phyloP scores from a whole-genome alignment of 768 basidiomycete genomes.

The Kwoniella sp. region DNA sequence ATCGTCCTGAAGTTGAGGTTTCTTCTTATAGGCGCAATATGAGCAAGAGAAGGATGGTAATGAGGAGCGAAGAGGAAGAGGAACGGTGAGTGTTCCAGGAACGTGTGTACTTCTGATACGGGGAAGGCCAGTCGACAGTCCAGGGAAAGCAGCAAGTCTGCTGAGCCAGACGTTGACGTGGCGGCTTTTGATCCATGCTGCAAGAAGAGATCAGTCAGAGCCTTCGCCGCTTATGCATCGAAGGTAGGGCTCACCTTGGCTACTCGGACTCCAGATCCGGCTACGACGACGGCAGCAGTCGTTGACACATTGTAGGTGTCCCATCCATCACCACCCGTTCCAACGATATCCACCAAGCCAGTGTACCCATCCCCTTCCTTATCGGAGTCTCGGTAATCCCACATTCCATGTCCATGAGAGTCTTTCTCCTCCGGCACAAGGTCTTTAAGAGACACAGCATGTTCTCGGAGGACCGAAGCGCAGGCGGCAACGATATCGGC shows the following conservation, averaged over 20 bases:
- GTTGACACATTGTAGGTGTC: constrained; percentile 98
- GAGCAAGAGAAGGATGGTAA: constrained; percentile 83
- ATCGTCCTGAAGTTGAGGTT: constrained; percentile 90
- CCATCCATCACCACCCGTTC: constrained; percentile 92
- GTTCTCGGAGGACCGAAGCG: constrained; percentile 71
- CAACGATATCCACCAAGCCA: constrained; percentile 73
- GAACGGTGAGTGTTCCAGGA: constrained; percentile 70
- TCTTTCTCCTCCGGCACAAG: constrained; percentile 16
- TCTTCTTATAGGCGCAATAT: constrained; percentile 79
- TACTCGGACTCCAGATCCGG: constrained; percentile 89
- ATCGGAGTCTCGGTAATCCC: constrained; percentile 53
- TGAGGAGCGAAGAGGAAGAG: constrained; percentile 91
- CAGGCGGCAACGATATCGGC: constrained; percentile 78
- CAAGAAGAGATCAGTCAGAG: no score
- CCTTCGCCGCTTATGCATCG: no score
- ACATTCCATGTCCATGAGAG: constrained; percentile 34
- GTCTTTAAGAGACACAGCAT: constrained; percentile 67
- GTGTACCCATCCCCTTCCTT: constrained; percentile 51
- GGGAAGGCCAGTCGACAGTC: constrained; percentile 69
- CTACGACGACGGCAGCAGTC: constrained; percentile 87
- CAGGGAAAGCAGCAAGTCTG: constrained; percentile 83
- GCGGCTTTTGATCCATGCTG: constrained; percentile 85
- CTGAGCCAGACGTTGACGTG: constrained; percentile 90
- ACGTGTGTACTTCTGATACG: constrained; percentile 57
- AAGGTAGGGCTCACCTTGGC: constrained; percentile 68